phyloP scores from a whole-genome alignment of 768 basidiomycete genomes.

The Lepiota venenata region DNA sequence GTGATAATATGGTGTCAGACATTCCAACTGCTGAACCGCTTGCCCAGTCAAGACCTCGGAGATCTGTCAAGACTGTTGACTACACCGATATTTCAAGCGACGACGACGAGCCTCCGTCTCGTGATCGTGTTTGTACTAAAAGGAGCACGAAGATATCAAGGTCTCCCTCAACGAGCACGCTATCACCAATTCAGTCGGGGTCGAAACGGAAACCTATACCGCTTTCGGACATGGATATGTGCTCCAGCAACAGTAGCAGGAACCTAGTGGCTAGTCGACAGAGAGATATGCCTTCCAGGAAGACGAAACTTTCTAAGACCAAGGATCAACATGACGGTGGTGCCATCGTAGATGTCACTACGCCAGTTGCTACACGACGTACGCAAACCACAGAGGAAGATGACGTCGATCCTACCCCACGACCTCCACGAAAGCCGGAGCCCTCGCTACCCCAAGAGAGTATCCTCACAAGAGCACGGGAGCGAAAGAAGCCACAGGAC shows the following conservation, averaged over 20 bases:
- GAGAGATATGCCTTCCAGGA: not conserved
- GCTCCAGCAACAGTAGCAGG: not conserved
- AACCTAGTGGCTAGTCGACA: not conserved
- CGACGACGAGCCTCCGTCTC: not conserved
- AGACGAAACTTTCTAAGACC: not conserved
- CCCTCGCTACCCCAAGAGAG: not conserved
- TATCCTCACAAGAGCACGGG: not conserved
- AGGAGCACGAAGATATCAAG: not conserved
- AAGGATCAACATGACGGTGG: not conserved
- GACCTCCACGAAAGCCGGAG: not conserved
- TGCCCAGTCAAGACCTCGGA: constrained; percentile 1
- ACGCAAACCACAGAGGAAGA: not conserved
- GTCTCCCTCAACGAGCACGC: not conserved
- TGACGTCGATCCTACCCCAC: constrained; percentile 1
- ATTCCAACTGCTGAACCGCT: not conserved
- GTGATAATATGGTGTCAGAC: not conserved
- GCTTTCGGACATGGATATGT: not conserved
- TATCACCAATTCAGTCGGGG: not conserved
- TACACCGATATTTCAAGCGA: constrained; percentile 4
- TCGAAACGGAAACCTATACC: not conserved
- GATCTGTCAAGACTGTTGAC: not conserved
- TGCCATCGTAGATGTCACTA: not conserved
- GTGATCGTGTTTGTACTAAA: not conserved
- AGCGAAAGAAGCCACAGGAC: not conserved
- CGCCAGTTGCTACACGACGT: constrained; percentile 2